Conservation (phyloP, 257 asterid genomes). For the Solanum sparsipilum region DNA sequence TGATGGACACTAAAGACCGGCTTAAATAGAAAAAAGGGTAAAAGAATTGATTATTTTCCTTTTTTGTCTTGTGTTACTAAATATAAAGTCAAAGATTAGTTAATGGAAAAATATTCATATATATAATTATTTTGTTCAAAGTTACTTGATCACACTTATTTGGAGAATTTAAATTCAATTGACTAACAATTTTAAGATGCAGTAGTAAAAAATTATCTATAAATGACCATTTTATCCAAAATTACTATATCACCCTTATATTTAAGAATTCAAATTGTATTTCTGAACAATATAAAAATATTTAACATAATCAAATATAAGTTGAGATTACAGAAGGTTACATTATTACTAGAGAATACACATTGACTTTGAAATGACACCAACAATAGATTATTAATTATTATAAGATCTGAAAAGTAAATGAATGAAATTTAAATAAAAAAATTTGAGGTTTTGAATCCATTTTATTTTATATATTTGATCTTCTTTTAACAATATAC, state of each 20-base stretch:
- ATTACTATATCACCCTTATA: background rate
- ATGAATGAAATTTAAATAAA: no score
- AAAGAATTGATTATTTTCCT: no score
- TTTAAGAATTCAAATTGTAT: background rate
- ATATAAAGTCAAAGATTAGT: background rate
- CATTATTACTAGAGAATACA: background rate
- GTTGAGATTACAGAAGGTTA: background rate
- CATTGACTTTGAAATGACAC: background rate
- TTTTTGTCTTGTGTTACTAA: background rate
- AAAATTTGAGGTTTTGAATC: no score
- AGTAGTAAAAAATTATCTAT: background rate
- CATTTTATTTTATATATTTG: no score
- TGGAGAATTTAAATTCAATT: background rate
- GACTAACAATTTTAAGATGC: no score
- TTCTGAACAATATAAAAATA: background rate
- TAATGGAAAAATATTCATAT: background rate
- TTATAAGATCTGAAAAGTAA: background rate
- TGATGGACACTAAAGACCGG: background rate
- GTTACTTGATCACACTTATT: background rate
- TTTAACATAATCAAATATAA: background rate
- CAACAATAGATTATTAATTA: background rate
- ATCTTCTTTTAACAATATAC: no score
- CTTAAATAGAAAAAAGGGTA: no score
- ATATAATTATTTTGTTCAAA: no score
- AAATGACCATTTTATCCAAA: background rate